Base-by-base conservation (phyloP, 768 basidiomycete species). In the Agaricus blazei region DNA sequence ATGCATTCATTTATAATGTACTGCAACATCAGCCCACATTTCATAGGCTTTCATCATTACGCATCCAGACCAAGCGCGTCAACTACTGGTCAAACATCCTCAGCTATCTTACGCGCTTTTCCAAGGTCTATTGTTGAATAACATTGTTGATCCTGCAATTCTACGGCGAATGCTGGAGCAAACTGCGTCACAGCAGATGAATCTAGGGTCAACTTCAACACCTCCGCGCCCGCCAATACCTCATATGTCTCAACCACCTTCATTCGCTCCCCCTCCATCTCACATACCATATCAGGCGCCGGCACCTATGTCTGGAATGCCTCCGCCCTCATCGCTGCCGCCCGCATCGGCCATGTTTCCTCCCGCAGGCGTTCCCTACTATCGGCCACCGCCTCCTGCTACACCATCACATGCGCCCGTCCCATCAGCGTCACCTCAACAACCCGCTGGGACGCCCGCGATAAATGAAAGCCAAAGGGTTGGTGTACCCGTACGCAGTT, bases 81-180 rank as follows among this genome's bases (percentile, higher is more conserved):
- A 79, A 1, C 74, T 98, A 38, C 79, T 99, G 43, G 74, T 83
- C 26, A 77, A 84, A 15, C 88, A 98, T 63, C 97, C 97, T 15
- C 96, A 98, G 71, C 80, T 97, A 4, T 88, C 93, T 1, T 98
- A 98, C 68, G 97, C 97, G 3, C 78, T 98, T 12, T 97, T 98
- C 76, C 95, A 98, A 71, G 89, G 92, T 0, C 80, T 99, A 59
- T 74, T 98, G 8, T 72, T 98, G 47, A 92, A 95, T 79, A 91
- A 94, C 63, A 91, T 98, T 15, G 90, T 98, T 40, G 94, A 98
- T 60, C 81, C 90, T 2, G 81, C 83, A 4, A 84, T 97, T 47
- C 76, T 99, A 2, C 83, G 90, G 64, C 87, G 91, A 60, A 77
- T 79, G 78, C 67, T 76, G 27, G 76, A 74, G 56, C 74, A 75